Base-by-base conservation (phyloP, 2,329 filamentous ascomycete species). In the Myriosclerotinia scirpicola region DNA sequence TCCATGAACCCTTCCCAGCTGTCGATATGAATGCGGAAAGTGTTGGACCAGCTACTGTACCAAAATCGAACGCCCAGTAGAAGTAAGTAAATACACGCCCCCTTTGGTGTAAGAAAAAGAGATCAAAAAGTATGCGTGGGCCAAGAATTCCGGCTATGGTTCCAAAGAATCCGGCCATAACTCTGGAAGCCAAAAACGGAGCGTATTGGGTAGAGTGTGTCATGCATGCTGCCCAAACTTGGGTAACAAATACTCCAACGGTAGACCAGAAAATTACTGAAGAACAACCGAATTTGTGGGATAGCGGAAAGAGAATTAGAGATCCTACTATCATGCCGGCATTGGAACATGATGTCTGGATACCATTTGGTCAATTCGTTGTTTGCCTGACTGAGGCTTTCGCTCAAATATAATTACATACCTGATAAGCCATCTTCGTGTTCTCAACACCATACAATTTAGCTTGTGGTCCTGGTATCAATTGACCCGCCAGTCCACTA, bases 21-120 rank as follows among this genome's bases (percentile, higher is more conserved):
- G 75, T 73, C 1, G 76, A 76, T 54, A 81, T 76, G 53, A 80
- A 80, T 3, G 78, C 79, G 0, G 76, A 77, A 30, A 81, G 74
- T 0, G 78, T 81, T 1, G 77, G 77, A 5, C 77, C 77, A 5
- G 72, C 76, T 5, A 70, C 64, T 20, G 77, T 77, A 1, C 78
- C 80, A 44, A 80, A 77, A 20, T 79, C 72, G 26, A 80, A 73
- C 0, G 73, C 68, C 59, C 77, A 75, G 34, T 78, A 75, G 38
- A 79, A 74, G 36, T 75, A 70, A 0, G 76, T 78, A 53, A 80
- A 80, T 14, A 77, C 78, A 40, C 77, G 73, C 9, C 79, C 79
- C 8, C 79, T 75, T 67, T 80, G 77, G 60, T 81, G 79, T 22
- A 80, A 69, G 68, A 80, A 81, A 70, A 80, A 80, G 55, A 80